phyloP scores from a whole-genome alignment of 2,329 filamentous ascomycete genomes.

The Ophiognomonia clavigignenti-juglandacearum region DNA sequence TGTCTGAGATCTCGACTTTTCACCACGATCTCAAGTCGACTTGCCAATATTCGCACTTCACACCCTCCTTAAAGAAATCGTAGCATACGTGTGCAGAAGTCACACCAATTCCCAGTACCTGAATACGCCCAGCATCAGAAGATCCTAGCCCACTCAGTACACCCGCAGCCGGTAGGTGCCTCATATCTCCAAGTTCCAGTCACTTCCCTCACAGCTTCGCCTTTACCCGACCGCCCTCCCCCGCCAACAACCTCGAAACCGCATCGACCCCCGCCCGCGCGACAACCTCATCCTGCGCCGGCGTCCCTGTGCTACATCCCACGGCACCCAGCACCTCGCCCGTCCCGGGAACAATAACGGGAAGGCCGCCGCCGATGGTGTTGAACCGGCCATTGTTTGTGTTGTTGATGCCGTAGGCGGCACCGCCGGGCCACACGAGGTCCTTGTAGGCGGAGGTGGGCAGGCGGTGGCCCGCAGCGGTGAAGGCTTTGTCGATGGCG shows the following conservation, averaged over 20 bases:
- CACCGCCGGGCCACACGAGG: constrained; percentile 4
- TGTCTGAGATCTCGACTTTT: too few species aligned
- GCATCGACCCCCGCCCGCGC: constrained; percentile 7
- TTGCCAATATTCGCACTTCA: too few species aligned
- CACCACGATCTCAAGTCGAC: too few species aligned
- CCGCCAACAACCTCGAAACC: constrained; percentile 1
- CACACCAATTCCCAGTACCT: too few species aligned
- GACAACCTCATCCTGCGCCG: constrained; percentile 9
- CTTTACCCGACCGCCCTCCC: background rate
- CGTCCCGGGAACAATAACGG: background rate
- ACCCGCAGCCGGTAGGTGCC: too few species aligned
- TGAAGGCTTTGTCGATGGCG: constrained; percentile 12
- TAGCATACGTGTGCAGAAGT: too few species aligned
- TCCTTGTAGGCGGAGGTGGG: constrained; percentile 9
- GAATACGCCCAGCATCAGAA: too few species aligned
- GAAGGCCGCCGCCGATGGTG: constrained; percentile 6
- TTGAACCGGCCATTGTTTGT: constrained; percentile 8
- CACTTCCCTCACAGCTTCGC: constrained; percentile 8
- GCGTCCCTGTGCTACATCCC: constrained; percentile 3
- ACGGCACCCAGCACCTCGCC: constrained; percentile 9
- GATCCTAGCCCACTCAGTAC: too few species aligned
- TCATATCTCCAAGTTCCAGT: too few species aligned
- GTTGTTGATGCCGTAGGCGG: constrained; percentile 6
- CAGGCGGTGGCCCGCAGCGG: constrained; percentile 1
- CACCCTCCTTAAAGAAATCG: too few species aligned